Evolutionary conservation across 495 filamentous ascomycete genomes (phyloP).

Genomic region (Cercophora newfieldiana): DNA sequence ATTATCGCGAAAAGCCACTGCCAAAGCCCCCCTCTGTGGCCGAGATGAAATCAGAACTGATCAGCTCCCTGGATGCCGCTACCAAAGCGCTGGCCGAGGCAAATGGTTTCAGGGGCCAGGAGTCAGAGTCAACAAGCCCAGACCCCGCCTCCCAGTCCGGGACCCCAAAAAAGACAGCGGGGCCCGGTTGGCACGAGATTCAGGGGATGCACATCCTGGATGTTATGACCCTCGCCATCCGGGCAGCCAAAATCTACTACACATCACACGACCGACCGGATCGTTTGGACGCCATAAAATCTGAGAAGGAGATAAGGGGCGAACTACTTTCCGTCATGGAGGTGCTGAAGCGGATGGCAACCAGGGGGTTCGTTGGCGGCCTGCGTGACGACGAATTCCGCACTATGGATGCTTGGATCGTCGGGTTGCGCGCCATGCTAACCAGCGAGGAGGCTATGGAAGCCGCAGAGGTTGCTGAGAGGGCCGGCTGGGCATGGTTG

Average conservation of each 20-base stretch:
- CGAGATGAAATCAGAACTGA: constrained; percentile 73
- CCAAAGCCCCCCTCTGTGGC: constrained; percentile 82
- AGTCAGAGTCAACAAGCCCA: background rate
- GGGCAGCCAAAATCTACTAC: constrained; percentile 93
- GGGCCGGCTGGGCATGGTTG: constrained; percentile 76
- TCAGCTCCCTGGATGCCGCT: constrained; percentile 63
- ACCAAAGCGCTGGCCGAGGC: constrained; percentile 61
- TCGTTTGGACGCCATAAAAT: constrained; percentile 79
- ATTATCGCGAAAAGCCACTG: constrained; percentile 78
- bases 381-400: constrained; percentile 71
- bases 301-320: constrained; percentile 73
- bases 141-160: background rate
- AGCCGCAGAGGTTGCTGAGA: constrained; percentile 67
- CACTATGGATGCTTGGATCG: constrained; percentile 74
- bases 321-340: constrained; percentile 87
- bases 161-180: constrained; percentile 6
- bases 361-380: constrained; percentile 82
- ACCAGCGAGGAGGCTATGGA: constrained; percentile 73
- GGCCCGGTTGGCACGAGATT: constrained; percentile 74
- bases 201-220: constrained; percentile 91
- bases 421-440: constrained; percentile 71
- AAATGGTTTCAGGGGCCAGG: constrained; percentile 31
- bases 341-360: constrained; percentile 84
- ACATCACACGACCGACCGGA: constrained; percentile 80
- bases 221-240: constrained; percentile 87